phyloP scores from a whole-genome alignment of 2,329 filamentous ascomycete genomes.

The Colletotrichum gigasporum region DNA sequence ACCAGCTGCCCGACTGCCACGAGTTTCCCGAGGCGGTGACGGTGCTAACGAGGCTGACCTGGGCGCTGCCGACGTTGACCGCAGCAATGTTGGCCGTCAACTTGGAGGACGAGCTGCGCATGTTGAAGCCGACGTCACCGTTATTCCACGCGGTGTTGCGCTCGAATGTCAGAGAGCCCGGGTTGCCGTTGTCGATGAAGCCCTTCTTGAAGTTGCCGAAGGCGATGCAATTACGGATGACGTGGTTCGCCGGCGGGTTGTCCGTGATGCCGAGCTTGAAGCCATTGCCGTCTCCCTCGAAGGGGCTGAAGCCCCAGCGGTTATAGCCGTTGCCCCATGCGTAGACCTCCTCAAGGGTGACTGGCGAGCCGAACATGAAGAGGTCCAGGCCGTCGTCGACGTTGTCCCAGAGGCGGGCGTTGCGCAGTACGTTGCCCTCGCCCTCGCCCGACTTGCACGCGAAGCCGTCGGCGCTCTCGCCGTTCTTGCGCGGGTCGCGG shows the following conservation, averaged over 20 bases:
- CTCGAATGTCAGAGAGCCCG: slow-evolving; percentile 49
- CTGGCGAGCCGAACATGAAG: slow-evolving; percentile 48
- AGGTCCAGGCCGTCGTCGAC: slow-evolving; percentile 58
- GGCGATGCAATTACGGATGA: slow-evolving; percentile 52
- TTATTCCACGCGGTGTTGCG: slow-evolving; percentile 58
- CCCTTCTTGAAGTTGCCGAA: slow-evolving; percentile 53
- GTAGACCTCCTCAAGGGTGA: slow-evolving; percentile 53
- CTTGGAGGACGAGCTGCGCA: slow-evolving; percentile 46
- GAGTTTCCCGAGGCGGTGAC: slow-evolving; percentile 47
- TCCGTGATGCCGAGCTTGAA: slow-evolving; percentile 55
- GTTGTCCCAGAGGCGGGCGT: slow-evolving; percentile 56
- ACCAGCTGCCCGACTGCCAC: slow-evolving; percentile 50
- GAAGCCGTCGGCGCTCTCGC: slow-evolving; percentile 57
- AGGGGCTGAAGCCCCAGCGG: slow-evolving; percentile 49
- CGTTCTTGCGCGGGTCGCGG: slow-evolving; percentile 57
- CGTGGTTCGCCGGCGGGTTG: slow-evolving; percentile 51
- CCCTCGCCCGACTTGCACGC: slow-evolving; percentile 55
- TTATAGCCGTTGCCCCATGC: slow-evolving; percentile 57
- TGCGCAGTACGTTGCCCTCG: slow-evolving; percentile 53
- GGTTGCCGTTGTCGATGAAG: slow-evolving; percentile 56
- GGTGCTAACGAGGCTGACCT: slow-evolving; percentile 37
- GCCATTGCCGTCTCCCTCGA: slow-evolving; percentile 56
- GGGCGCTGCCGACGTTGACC: slow-evolving; percentile 39
- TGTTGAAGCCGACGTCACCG: slow-evolving; percentile 50
- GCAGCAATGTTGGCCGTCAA: slow-evolving; percentile 51